These are phyloP conservation scores for Penicillium waksmanii DNA, from an alignment of 495 filamentous ascomycete genomes.

Conservation along the genomic window DNA sequence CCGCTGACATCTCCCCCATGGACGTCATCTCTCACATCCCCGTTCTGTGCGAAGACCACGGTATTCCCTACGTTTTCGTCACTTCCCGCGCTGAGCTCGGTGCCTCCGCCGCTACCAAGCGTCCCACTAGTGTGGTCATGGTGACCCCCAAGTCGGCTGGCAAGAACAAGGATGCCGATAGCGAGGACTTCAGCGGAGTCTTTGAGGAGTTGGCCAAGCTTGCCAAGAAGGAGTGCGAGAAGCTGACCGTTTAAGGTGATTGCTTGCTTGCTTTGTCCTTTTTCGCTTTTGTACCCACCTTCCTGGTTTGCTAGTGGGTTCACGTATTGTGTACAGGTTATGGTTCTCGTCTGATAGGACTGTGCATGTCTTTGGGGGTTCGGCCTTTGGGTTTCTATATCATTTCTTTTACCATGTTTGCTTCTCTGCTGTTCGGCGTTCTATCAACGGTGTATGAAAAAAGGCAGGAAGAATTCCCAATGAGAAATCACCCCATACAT, in stretches of 20 bases:
- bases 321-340: conserved; percentile 53
- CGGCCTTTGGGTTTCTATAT: conserved; percentile 44
- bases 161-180: conserved; percentile 57
- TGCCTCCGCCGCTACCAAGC: conserved; percentile 86
- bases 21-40: conserved; percentile 98
- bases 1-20: conserved; percentile 95
- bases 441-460: conserved; percentile 49
- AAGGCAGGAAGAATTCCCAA: conserved; percentile 45
- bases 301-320: conserved; percentile 34
- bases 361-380: conserved; percentile 51
- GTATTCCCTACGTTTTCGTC: conserved; percentile 92
- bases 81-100: conserved; percentile 86
- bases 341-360: conserved; percentile 46
- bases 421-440: conserved; percentile 51
- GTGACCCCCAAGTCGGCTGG: conserved; percentile 61
- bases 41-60: conserved; percentile 95
- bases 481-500: conserved; percentile 33
- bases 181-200: conserved; percentile 70
- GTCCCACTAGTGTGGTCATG: conserved; percentile 94
- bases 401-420: conserved; percentile 43
- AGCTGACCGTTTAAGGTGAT: conserved; percentile 47
- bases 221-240: conserved; percentile 68
- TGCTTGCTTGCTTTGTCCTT: conserved; percentile 30
- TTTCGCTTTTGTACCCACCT: conserved; percentile 21
- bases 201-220: conserved; percentile 75